Evolutionary conservation across 2,329 filamentous ascomycete genomes (phyloP).

Genomic region (Nigrospora osmanthi): DNA sequence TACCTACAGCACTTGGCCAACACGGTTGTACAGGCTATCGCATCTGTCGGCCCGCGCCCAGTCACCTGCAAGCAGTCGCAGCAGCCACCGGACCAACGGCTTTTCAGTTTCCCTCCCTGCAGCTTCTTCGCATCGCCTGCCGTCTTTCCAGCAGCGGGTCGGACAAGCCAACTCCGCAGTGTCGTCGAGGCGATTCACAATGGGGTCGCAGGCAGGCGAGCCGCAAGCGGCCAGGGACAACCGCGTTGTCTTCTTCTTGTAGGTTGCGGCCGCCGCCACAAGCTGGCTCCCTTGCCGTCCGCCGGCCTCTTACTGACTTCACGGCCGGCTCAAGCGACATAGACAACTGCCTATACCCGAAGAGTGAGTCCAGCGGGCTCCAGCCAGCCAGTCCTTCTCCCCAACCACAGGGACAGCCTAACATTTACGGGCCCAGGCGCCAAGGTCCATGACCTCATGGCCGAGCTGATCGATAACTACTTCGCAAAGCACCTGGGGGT

Average conservation of each 20-base stretch:
- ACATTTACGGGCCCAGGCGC: slow-evolving; percentile 43
- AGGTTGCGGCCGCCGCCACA: slow-evolving; percentile 9
- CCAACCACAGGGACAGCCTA: slow-evolving; percentile 6
- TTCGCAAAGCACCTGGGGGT: slow-evolving; percentile 65
- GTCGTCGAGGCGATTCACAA: slow-evolving; percentile 5
- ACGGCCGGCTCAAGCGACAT: slow-evolving; percentile 70
- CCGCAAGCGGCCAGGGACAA: slow-evolving; percentile 12
- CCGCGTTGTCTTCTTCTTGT: slow-evolving; percentile 37
- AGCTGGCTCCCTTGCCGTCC: slow-evolving; percentile 11
- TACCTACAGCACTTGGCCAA: too few relatives aligned
- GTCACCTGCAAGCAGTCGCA: too few relatives aligned
- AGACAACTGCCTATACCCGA: slow-evolving; percentile 94
- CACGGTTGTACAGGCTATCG: too few relatives aligned
- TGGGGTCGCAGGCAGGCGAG: slow-evolving; percentile 17
- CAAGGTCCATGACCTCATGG: slow-evolving; percentile 85
- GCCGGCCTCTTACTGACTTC: background rate
- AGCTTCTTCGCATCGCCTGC: too few relatives aligned
- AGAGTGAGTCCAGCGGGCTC: slow-evolving; percentile 46
- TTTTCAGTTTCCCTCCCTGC: too few relatives aligned
- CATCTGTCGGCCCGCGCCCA: too few relatives aligned
- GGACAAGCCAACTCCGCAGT: background rate
- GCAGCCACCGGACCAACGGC: too few relatives aligned
- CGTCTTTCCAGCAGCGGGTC: too few relatives aligned
- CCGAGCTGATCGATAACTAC: slow-evolving; percentile 63
- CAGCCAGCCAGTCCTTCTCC: too few relatives aligned